These are phyloP conservation scores for Colletotrichum plurivorum DNA, from an alignment of 2,329 filamentous ascomycete genomes.

Conservation along the genomic window DNA sequence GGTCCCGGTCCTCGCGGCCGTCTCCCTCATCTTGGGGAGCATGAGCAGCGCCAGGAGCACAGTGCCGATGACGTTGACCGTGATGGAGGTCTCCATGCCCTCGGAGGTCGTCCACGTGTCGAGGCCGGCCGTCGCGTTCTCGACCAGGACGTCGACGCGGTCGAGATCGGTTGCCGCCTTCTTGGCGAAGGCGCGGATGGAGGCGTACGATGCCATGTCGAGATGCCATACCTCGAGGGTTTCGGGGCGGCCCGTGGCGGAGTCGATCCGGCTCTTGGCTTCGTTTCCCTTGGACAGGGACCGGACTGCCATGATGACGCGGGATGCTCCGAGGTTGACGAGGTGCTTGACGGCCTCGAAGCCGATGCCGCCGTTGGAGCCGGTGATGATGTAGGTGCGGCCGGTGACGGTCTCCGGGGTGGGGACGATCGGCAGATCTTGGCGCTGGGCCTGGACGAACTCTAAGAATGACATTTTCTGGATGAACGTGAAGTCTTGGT, in stretches of 20 bases:
- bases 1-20: constrained; percentile 42
- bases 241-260: neutral
- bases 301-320: constrained; percentile 52
- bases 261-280: constrained; percentile 18
- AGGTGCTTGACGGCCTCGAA: constrained; percentile 53
- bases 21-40: constrained; percentile 44
- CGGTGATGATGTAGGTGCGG: constrained; percentile 49
- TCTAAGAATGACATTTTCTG: neutral
- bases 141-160: constrained; percentile 54
- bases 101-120: constrained; percentile 51
- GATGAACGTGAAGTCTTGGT: neutral
- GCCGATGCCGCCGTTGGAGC: constrained; percentile 52
- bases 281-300: constrained; percentile 25
- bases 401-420: neutral
- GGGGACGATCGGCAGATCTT: constrained; percentile 4
- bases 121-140: constrained; percentile 58
- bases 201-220: constrained; percentile 55
- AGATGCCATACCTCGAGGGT: constrained; percentile 43
- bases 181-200: constrained; percentile 52
- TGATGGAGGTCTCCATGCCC: constrained; percentile 64
- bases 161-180: constrained; percentile 48
- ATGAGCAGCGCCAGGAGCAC: constrained; percentile 44
- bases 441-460: neutral
- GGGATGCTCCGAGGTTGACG: constrained; percentile 46
- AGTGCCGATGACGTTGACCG: constrained; percentile 46